These are phyloP conservation scores for Adansonia gregorii DNA, from an alignment of 441 rosid genomes.

Conservation along the genomic window DNA sequence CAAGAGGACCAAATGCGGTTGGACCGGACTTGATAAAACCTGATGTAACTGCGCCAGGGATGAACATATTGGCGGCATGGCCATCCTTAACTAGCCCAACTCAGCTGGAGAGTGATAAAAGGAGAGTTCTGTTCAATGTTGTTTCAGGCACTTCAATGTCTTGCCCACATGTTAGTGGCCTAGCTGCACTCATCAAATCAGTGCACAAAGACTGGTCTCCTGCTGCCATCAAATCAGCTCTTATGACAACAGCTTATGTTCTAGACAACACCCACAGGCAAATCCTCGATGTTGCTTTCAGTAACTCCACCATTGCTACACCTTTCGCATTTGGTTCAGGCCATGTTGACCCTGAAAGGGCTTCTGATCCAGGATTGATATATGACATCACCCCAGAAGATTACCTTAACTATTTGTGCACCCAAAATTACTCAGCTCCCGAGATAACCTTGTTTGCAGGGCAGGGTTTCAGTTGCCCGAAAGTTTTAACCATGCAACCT, in stretches of 20 bases:
- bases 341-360: constrained; percentile 50
- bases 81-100: constrained; percentile 47
- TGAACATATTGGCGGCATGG: constrained; percentile 68
- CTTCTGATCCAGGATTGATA: constrained; percentile 58
- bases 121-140: constrained; percentile 56
- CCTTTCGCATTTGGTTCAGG: constrained; percentile 62
- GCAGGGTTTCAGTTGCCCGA: constrained; percentile 26
- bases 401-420: constrained; percentile 64
- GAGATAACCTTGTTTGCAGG: constrained; percentile 2
- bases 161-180: constrained; percentile 69
- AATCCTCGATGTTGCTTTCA: constrained; percentile 39
- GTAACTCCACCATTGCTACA: constrained; percentile 35
- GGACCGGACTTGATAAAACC: constrained; percentile 63
- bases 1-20: constrained; percentile 56
- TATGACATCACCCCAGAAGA: constrained; percentile 50
- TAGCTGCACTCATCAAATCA: constrained; percentile 58
- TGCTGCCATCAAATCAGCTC: constrained; percentile 66
- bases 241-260: constrained; percentile 61
- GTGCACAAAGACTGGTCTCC: constrained; percentile 64
- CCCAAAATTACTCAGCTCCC: constrained; percentile 29
- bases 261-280: constrained; percentile 38
- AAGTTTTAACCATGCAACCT: constrained; percentile 25
- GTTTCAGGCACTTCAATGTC: constrained; percentile 74
- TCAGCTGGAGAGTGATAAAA: constrained; percentile 39
- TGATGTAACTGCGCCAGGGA: constrained; percentile 62